phyloP scores from a whole-genome alignment of 768 basidiomycete genomes.

The Suillus discolor region DNA sequence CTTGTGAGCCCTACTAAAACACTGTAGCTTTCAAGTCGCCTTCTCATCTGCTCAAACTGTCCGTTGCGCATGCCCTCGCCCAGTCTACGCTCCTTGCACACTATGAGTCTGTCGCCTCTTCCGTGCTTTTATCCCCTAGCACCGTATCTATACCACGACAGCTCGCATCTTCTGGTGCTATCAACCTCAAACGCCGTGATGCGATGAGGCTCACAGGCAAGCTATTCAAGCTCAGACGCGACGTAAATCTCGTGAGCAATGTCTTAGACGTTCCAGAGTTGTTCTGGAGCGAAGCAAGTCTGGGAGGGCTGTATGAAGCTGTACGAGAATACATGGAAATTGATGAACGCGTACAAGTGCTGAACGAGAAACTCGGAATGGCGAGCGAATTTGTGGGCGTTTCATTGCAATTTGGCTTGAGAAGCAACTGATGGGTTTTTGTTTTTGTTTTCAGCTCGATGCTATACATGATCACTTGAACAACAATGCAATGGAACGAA shows the following conservation, averaged over 20 bases:
- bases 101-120: constrained; percentile 79
- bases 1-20: neutral
- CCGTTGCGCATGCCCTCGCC: constrained; percentile 92
- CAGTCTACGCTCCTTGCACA: constrained; percentile 91
- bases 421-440: neutral
- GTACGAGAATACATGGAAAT: constrained; percentile 97
- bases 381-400: constrained; percentile 87
- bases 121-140: constrained; percentile 73
- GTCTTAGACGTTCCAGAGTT: constrained; percentile 92
- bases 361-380: constrained; percentile 88
- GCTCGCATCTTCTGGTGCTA: constrained; percentile 74
- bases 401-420: constrained; percentile 1
- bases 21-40: constrained; percentile 83
- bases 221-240: constrained; percentile 84
- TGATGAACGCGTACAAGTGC: constrained; percentile 72
- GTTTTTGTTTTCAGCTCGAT: constrained; percentile 58
- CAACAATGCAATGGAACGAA: constrained; percentile 85
- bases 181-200: constrained; percentile 75
- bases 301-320: constrained; percentile 88
- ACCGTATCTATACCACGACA: constrained; percentile 84
- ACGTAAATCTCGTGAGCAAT: constrained; percentile 90
- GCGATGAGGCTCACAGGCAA: constrained; percentile 86
- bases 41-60: constrained; percentile 87
- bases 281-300: constrained; percentile 93
- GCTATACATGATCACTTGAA: constrained; percentile 94